phyloP scores from a whole-genome alignment of 768 basidiomycete genomes.

The Mycena vulgaris region DNA sequence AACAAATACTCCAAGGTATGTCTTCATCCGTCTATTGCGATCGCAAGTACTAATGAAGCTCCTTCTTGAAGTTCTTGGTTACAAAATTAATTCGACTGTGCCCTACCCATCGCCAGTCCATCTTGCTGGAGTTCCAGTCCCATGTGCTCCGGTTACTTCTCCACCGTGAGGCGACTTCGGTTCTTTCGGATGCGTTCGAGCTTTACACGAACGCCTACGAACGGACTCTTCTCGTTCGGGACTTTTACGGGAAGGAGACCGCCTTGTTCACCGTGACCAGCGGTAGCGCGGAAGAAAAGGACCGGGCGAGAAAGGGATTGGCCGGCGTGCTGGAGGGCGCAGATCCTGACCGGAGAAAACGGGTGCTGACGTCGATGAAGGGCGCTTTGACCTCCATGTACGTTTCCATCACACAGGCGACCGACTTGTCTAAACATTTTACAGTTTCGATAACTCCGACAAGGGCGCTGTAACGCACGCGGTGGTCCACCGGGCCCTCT shows the following conservation, averaged over 20 bases:
- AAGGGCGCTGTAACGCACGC: slow-evolving; percentile 91
- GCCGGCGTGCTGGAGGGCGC: slow-evolving; percentile 75
- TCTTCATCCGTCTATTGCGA: not conserved
- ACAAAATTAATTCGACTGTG: slow-evolving; percentile 85
- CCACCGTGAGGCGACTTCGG: slow-evolving; percentile 87
- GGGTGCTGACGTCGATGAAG: slow-evolving; percentile 78
- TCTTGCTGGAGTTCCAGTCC: slow-evolving; percentile 85
- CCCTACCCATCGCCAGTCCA: slow-evolving; percentile 79
- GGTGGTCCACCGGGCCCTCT: slow-evolving; percentile 88
- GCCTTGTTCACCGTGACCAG: slow-evolving; percentile 73
- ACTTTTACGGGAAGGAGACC: slow-evolving; percentile 94
- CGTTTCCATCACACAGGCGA: slow-evolving; percentile 44
- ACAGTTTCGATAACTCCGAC: slow-evolving; percentile 91
- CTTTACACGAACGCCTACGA: slow-evolving; percentile 90
- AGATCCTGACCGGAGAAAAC: slow-evolving; percentile 74
- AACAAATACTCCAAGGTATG: slow-evolving; percentile 92
- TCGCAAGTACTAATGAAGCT: not conserved
- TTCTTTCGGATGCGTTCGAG: slow-evolving; percentile 92
- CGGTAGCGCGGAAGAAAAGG: slow-evolving; percentile 75
- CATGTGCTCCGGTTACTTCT: slow-evolving; percentile 83
- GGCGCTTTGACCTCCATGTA: slow-evolving; percentile 85
- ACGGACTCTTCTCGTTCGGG: slow-evolving; percentile 82
- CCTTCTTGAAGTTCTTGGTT: slow-evolving; percentile 76
- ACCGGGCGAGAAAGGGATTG: slow-evolving; percentile 76
- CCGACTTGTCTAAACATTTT: not conserved